A percentile compares a stretch with the other conserved stretches of the same genome.
Conservation (phyloP, 345 rosid genomes). For the Dovyalis caffra region DNA sequence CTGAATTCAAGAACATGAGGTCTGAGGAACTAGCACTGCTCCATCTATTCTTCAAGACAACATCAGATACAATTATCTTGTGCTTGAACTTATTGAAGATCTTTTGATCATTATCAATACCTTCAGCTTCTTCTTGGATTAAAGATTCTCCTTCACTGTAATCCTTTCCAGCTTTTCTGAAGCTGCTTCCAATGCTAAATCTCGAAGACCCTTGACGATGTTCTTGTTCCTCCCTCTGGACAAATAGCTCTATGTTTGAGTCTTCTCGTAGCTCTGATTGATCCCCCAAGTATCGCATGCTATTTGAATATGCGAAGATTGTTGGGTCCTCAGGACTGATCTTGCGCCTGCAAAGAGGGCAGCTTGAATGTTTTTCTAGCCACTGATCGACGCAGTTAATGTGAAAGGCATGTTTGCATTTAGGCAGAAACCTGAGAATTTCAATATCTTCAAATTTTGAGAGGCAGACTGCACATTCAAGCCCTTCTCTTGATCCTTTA, state of each 20-base stretch:
- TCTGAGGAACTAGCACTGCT: conserved; percentile 85
- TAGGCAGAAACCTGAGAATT: conserved; percentile 69
- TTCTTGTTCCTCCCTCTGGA: conserved; percentile 67
- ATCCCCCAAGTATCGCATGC: conserved; percentile 51
- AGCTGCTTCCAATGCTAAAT: conserved; percentile 75
- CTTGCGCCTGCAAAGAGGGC: conserved; percentile 74
- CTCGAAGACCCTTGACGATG: conserved; percentile 54
- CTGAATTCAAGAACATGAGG: conserved; percentile 65
- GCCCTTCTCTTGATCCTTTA: conserved; percentile 69
- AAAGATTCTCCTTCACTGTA: conserved; percentile 23
- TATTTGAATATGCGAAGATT: conserved; percentile 50
- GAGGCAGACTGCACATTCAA: conserved; percentile 83
- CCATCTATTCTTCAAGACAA: conserved; percentile 78
- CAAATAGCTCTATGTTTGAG: conserved; percentile 54
- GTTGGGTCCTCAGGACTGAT: conserved; percentile 54
- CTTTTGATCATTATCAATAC: conserved; percentile 14
- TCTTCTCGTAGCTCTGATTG: conserved; percentile 49
- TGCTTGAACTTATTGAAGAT: conserved; percentile 62
- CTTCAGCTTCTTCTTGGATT: conserved; percentile 7
- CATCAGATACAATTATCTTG: conserved; percentile 66
- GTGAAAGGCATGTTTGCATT: conserved; percentile 87
- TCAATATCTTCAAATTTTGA: conserved; percentile 81
- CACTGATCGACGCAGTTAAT: conserved; percentile 82
- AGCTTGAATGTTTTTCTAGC: conserved; percentile 88
- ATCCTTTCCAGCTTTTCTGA: conserved; percentile 43